A percentile compares a stretch with the other conserved stretches of the same genome.
phyloP scores from a whole-genome alignment of 345 rosid genomes.

The Anastatica hierochuntica region DNA sequence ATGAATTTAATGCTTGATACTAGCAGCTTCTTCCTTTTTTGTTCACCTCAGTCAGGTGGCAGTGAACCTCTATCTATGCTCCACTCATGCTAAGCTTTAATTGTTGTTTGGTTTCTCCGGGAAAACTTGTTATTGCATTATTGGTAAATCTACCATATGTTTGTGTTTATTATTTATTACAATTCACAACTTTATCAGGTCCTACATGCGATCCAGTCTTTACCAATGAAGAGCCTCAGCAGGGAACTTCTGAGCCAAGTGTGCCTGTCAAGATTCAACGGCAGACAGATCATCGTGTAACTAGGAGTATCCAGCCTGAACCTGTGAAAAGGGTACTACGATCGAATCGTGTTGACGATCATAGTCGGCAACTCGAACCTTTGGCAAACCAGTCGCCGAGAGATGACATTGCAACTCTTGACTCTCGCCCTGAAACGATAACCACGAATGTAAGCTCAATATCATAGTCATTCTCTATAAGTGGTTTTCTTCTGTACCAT shows the following conservation, averaged over 20 bases:
- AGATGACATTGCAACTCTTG: constrained; percentile 31
- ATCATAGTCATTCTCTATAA: constrained; percentile 16
- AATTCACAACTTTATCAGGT: constrained; percentile 67
- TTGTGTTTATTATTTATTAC: constrained; percentile 50
- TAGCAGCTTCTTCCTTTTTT: constrained; percentile 13
- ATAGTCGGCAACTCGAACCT: constrained; percentile 18
- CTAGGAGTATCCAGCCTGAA: constrained; percentile 33
- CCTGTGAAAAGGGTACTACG: constrained; percentile 19
- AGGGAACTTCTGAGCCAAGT: constrained; percentile 39
- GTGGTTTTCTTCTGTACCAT: constrained; percentile 11
- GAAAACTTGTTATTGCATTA: constrained; percentile 7
- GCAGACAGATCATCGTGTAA: constrained; percentile 15
- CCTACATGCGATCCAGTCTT: constrained; percentile 39
- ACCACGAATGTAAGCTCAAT: constrained; percentile 41
- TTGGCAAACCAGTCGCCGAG: constrained; percentile 29
- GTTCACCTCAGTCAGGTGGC: constrained; percentile 1
- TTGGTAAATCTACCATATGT: constrained; percentile 2
- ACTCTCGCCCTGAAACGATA: constrained; percentile 29
- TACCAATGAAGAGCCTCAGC: constrained; percentile 34
- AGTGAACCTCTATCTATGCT: constrained; percentile 4
- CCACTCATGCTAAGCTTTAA: constrained; percentile 10
- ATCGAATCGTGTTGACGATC: constrained; percentile 17
- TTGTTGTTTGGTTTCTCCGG: not conserved
- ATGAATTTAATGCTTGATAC: constrained; percentile 15
- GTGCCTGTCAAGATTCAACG: constrained; percentile 31